These are phyloP conservation scores for Picea glauca DNA, from an alignment of 75 land plant species.

Conservation along the genomic window DNA sequence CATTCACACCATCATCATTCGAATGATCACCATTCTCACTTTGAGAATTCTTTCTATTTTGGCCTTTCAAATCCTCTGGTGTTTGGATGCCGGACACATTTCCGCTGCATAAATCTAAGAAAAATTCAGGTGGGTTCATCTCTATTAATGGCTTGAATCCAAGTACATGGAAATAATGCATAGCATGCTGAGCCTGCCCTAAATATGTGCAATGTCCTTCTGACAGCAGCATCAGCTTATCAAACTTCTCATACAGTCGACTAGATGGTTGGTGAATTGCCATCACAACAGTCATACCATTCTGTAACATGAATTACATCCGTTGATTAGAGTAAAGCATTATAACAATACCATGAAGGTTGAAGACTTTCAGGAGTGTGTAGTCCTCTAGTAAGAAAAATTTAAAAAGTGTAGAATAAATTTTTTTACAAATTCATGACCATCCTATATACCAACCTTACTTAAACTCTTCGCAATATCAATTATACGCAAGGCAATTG, in stretches of 20 bases:
- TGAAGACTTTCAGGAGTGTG: too few species aligned
- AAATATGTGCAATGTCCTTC: conserved; percentile 28
- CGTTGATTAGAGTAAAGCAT: too few species aligned
- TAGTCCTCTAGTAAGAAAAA: neutral
- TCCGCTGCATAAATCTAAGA: conserved; percentile 31
- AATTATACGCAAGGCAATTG: conserved; percentile 31
- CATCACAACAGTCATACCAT: conserved; percentile 23
- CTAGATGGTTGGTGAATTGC: conserved; percentile 42
- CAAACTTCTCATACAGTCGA: conserved; percentile 30
- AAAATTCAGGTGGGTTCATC: conserved; percentile 39
- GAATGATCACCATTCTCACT: too few species aligned
- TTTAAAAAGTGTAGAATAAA: neutral
- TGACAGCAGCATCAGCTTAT: conserved; percentile 32
- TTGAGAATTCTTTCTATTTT: too few species aligned
- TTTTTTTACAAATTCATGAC: neutral
- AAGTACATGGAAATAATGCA: conserved; percentile 14
- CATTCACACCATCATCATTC: too few species aligned
- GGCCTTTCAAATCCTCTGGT: neutral
- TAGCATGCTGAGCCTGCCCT: conserved; percentile 17
- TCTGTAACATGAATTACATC: neutral
- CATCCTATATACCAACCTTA: neutral
- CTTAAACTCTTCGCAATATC: conserved; percentile 25
- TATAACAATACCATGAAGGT: too few species aligned
- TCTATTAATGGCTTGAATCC: conserved; percentile 20
- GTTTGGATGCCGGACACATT: conserved; percentile 17